Evolutionary conservation across 2,329 filamentous ascomycete genomes (phyloP), one percentile per base, ranked within the genome.

Genomic region (Colletotrichum kahawae): DNA sequence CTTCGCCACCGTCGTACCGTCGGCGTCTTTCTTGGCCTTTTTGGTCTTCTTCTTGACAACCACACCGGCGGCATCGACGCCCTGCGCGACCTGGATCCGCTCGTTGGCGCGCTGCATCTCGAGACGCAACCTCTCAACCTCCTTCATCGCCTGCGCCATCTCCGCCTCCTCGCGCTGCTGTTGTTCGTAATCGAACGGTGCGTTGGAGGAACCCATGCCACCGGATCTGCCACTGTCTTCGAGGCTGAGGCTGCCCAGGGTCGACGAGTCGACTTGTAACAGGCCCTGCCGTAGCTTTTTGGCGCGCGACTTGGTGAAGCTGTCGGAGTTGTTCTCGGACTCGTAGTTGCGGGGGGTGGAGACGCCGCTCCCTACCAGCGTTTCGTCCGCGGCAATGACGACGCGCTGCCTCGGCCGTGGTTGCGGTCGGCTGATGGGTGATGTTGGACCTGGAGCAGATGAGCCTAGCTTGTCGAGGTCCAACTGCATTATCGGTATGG

Each of bases 401-500:
- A 96, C 90, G 78, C 88, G 91, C 74, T 91, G 91, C 2, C 89
- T 87, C 7, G 88, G 84, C 78, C 88, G 87, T 24, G 86, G 82
- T 43, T 82, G 70, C 64, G 82, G 79, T 71, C 82, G 78, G 79
- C 83, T 81, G 76, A 84, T 79, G 16, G 80, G 72, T 16, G 81
- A 77, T 64, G 75, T 79, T 66, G 81, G 79, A 9, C 60, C 64
- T 70, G 65, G 82, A 69, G 63, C 78, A 73, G 66, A 66, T 14
- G 79, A 79, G 51, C 83, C 84, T 10, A 89, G 82, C 75, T 89
- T 90, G 36, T 93, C 92, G 9, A 98, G 89, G 76, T 97, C 93
- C 62, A 99, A 89, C 82, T 98, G 93, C 92, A 99, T 97, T 80
- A 99, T 96, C 3, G 97, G 97, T 79, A 99, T 99, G 3, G 95